Base-by-base conservation (phyloP, 2,329 filamentous ascomycete species). In the Periconia sp. region DNA sequence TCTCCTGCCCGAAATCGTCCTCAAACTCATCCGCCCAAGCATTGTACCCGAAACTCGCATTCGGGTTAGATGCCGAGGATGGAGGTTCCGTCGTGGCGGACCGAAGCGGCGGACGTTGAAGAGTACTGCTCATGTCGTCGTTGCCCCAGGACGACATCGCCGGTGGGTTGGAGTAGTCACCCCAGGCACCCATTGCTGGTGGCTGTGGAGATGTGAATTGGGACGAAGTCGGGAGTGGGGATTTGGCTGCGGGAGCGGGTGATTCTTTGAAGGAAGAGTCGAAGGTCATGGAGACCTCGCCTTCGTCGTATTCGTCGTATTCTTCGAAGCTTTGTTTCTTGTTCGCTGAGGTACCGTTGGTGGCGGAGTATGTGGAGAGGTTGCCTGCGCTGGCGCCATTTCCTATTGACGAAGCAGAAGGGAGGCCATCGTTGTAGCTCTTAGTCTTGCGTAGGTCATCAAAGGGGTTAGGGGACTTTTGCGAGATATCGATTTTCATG, bases 401-500 rank as follows among this genome's bases (percentile, higher is more conserved):
- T 40, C 43, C 30, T 11, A 53, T 50, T 2, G 51, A 20, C 0
- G 50, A 37, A n/a, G 59, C 49, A 6, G 47, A 40, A 14, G 64
- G 66, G 13, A 71, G 59, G 47, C 68, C 73, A 45, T 71, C 68
- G 48, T 78, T 74, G 56, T 72, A 73, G 50, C 72, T 76, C 61
- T 77, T 77, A 9, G 75, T 74, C 46, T 74, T 68, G 33, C 74
- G 69, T 13, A 74, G 62, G 20, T 60, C 64, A 2, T 70, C 61
- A 52, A 66, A 55, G 0, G 66, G 66, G 27, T 30, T 54, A 23
- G 59, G 52, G 20, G 20, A 48, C 11, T 63, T 59, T 8, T 64
- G 45, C 5, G 63, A 37, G 15, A 72, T 66, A 45, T 76, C 84
- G 53, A 97, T 82, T 71, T 91, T 94, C 83, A 97, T 95, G 0